phyloP scores from a whole-genome alignment of 148 eudicot species.

The Fagopyrum tataricum region DNA sequence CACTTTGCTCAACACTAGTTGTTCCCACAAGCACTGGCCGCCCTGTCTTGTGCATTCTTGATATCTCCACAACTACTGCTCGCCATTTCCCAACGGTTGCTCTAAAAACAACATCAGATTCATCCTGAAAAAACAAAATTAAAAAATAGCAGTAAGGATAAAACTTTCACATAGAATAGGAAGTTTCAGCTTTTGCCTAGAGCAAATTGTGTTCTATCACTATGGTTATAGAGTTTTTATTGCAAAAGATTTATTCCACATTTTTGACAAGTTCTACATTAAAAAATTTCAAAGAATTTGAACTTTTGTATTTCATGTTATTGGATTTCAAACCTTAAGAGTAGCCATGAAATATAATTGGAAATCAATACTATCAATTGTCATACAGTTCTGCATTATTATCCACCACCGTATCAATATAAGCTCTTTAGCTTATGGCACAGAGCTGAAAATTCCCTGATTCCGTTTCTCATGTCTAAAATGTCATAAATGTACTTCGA shows the following conservation, averaged over 20 bases:
- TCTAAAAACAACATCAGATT: constrained; percentile 94
- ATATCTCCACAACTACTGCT: constrained; percentile 93
- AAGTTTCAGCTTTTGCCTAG: background rate
- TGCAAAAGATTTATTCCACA: background rate
- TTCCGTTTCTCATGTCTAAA: background rate
- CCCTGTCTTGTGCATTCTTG: constrained; percentile 92
- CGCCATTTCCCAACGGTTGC: constrained; percentile 89
- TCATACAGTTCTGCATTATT: background rate
- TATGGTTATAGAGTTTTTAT: background rate
- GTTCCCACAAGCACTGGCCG: constrained; percentile 99
- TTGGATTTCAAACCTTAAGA: background rate
- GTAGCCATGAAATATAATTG: background rate
- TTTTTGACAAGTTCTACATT: background rate
- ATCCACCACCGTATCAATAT: background rate
- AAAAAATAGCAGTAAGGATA: constrained; percentile 7
- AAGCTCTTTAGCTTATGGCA: background rate
- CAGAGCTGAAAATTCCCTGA: background rate
- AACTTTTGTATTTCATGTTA: background rate
- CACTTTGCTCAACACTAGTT: constrained; percentile 97
- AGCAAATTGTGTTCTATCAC: background rate
- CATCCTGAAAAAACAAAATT: constrained; percentile 54
- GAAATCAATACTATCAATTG: background rate
- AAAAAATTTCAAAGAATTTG: background rate
- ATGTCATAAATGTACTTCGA: background rate
- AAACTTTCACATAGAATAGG: background rate